A percentile compares a stretch with the other conserved stretches of the same genome.
Conservation (phyloP, 768 basidiomycete genomes). For the Lactifluus pinguis region DNA sequence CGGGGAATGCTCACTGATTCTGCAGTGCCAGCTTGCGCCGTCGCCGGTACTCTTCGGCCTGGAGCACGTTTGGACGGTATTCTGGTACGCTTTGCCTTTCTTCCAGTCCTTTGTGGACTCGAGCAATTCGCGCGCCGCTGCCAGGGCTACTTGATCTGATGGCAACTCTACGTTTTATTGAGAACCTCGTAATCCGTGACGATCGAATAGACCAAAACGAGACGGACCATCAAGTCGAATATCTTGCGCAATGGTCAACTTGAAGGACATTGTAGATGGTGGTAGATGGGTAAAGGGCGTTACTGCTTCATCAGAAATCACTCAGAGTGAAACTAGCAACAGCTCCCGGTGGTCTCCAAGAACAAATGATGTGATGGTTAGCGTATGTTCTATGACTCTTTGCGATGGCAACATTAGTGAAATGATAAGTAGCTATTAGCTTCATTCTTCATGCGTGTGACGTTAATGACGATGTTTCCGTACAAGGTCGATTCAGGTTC, state of each 20-base stretch:
- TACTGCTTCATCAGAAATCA: neutral
- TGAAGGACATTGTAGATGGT: constrained; percentile 19
- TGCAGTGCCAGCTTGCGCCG: constrained; percentile 58
- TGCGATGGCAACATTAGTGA: neutral
- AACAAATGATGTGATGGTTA: neutral
- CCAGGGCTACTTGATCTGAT: constrained; percentile 46
- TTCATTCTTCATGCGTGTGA: neutral
- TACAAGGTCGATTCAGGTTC: constrained; percentile 37
- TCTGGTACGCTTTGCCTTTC: constrained; percentile 52
- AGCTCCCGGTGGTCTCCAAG: too few relatives aligned
- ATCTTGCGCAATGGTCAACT: constrained; percentile 32
- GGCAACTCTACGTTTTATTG: constrained; percentile 42
- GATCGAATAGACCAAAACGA: neutral
- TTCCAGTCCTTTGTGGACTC: constrained; percentile 55
- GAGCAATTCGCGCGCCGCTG: constrained; percentile 46
- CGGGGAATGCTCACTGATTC: constrained; percentile 53
- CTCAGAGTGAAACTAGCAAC: neutral
- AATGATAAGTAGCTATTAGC: neutral
- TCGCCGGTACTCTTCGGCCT: constrained; percentile 45
- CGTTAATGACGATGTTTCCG: neutral
- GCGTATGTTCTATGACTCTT: neutral
- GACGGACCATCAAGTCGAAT: constrained; percentile 33
- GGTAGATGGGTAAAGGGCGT: neutral
- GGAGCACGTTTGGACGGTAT: constrained; percentile 46
- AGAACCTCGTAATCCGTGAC: neutral